Percentiles rank a stretch among this genome's conserved stretches.
phyloP scores from a whole-genome alignment of 2,329 filamentous ascomycete genomes.

The Penicillium sp. region DNA sequence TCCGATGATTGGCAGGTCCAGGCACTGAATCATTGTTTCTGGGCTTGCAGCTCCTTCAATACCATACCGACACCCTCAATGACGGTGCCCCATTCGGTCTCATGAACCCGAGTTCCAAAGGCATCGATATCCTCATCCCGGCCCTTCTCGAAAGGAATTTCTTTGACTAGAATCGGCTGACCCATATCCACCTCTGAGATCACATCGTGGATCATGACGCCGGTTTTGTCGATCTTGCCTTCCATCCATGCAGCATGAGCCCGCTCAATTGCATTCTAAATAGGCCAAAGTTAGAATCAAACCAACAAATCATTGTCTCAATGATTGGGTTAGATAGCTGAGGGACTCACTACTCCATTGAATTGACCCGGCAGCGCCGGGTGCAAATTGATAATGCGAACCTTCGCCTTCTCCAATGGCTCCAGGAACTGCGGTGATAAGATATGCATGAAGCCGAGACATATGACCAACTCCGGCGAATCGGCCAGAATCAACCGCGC shows the following conservation, averaged over 20 bases:
- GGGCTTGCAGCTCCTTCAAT: constrained; percentile 35
- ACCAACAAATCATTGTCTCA: background rate
- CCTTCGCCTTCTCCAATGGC: constrained; percentile 64
- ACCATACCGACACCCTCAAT: constrained; percentile 66
- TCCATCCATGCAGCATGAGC: constrained; percentile 75
- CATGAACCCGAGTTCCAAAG: constrained; percentile 75
- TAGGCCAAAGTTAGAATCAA: constrained; percentile 3
- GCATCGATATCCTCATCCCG: constrained; percentile 67
- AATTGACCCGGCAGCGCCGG: constrained; percentile 75
- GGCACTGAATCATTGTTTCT: constrained; percentile 16
- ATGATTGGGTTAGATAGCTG: background rate
- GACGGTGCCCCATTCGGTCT: constrained; percentile 76
- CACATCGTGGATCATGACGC: constrained; percentile 90
- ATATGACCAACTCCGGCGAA: constrained; percentile 74
- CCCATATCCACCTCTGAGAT: constrained; percentile 80
- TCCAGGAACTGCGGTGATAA: constrained; percentile 71
- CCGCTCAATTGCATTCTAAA: constrained; percentile 71
- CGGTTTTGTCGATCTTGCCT: constrained; percentile 69
- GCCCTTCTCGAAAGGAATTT: constrained; percentile 66
- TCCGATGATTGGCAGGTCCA: constrained; percentile 3
- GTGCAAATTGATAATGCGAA: constrained; percentile 82
- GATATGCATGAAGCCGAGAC: constrained; percentile 88
- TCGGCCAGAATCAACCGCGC: constrained; percentile 68
- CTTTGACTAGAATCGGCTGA: constrained; percentile 69
- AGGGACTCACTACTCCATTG: constrained; percentile 64